These are phyloP conservation scores for Mucor mucedo DNA, from an alignment of 371 early-diverging fungal genomes.

Conservation along the genomic window DNA sequence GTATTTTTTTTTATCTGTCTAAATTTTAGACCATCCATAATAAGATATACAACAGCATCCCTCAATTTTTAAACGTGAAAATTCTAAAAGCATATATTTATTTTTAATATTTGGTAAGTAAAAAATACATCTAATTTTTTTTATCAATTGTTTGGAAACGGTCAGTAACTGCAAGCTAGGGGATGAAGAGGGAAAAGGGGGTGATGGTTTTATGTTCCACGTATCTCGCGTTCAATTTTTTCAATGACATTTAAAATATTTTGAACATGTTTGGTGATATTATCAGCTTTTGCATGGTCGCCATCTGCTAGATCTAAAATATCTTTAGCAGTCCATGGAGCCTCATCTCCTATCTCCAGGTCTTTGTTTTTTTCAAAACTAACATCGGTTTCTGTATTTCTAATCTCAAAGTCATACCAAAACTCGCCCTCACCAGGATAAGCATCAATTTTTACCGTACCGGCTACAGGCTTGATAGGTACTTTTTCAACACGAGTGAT, in stretches of 20 bases:
- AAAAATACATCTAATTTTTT: no score
- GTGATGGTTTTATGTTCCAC: no score
- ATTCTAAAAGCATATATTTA: no score
- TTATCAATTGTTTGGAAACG: no score
- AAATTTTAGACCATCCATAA: no score
- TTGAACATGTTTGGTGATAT: constrained; percentile 5
- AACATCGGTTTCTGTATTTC: constrained; percentile 24
- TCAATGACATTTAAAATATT: constrained; percentile 3
- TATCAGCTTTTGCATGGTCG: constrained; percentile 4
- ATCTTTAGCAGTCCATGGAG: constrained; percentile 42
- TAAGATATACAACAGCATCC: no score
- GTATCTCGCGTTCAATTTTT: not conserved
- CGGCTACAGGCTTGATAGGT: constrained; percentile 20
- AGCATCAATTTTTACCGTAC: constrained; percentile 29
- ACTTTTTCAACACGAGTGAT: constrained; percentile 46
- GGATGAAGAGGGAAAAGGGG: no score
- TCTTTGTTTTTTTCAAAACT: constrained; percentile 37
- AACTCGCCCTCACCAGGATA: constrained; percentile 34
- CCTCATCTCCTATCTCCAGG: constrained; percentile 35
- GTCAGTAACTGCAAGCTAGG: no score
- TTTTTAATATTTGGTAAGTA: no score
- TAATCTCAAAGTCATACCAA: constrained; percentile 48
- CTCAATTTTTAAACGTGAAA: no score
- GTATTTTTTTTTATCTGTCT: no score
- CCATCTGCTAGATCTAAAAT: constrained; percentile 23